These are phyloP conservation scores for Yamadazyma trypodendri DNA, from an alignment of 1,139 yeast genomes.

Conservation along the genomic window DNA sequence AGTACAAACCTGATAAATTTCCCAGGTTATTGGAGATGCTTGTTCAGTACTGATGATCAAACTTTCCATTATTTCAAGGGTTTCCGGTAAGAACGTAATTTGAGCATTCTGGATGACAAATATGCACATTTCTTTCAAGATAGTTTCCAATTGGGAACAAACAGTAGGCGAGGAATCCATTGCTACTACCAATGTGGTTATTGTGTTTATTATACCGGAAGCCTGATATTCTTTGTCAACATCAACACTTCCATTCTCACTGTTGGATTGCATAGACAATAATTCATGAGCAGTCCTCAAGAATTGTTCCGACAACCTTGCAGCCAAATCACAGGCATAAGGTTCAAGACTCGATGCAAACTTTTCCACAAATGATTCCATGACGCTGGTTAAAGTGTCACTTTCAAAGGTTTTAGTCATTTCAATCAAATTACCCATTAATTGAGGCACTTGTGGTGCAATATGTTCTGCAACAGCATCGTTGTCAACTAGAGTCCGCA, in stretches of 20 bases:
- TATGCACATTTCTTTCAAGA: conserved; percentile 40
- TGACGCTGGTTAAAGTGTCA: conserved; percentile 52
- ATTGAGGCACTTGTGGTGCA: conserved; percentile 49
- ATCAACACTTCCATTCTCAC: conserved; percentile 26
- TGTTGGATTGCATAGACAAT: conserved; percentile 29
- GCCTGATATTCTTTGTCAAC: conserved; percentile 54
- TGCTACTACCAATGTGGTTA: conserved; percentile 52
- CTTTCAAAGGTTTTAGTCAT: conserved; percentile 51
- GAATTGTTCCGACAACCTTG: conserved; percentile 49
- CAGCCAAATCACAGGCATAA: conserved; percentile 50
- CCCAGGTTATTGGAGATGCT: conserved; percentile 50
- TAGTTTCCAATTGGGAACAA: conserved; percentile 38
- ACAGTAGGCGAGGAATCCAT: conserved; percentile 50
- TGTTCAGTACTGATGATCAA: conserved; percentile 39
- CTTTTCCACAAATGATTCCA: conserved; percentile 57
- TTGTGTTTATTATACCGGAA: conserved; percentile 48
- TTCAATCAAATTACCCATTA: conserved; percentile 52
- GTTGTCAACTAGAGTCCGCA: conserved; percentile 48
- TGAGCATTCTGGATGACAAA: conserved; percentile 51
- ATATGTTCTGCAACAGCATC: conserved; percentile 47
- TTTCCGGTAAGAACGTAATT: conserved; percentile 46
- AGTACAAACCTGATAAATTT: conserved; percentile 40
- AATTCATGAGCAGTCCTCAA: conserved; percentile 44
- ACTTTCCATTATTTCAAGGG: conserved; percentile 51
- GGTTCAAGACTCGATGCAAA: conserved; percentile 56